These are phyloP conservation scores for Gaillardinia entomophila DNA, from an alignment of 805 yeast species.

Conservation along the genomic window DNA sequence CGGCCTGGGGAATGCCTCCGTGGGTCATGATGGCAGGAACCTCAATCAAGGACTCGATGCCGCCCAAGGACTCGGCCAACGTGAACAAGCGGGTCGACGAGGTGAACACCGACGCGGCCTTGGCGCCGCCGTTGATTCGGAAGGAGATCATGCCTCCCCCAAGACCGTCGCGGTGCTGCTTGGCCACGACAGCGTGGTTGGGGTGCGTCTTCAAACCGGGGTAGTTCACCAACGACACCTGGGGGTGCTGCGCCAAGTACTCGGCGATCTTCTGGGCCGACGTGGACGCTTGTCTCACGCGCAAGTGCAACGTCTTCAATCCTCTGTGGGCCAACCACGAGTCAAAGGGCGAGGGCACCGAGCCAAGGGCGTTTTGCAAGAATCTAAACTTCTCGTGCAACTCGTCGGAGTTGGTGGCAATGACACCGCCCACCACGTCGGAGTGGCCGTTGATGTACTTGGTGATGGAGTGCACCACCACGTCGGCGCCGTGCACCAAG, in stretches of 20 bases:
- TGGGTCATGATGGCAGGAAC: constrained; percentile 92
- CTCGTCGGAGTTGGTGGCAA: constrained; percentile 59
- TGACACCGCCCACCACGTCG: constrained; percentile 83
- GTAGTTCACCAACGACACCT: constrained; percentile 68
- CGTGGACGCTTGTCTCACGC: constrained; percentile 63
- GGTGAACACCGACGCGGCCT: constrained; percentile 69
- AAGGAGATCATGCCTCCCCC: constrained; percentile 93
- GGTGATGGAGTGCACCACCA: constrained; percentile 85
- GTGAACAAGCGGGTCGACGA: constrained; percentile 72
- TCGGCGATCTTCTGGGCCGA: constrained; percentile 69
- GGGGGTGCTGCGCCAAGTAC: constrained; percentile 44
- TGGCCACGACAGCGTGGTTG: constrained; percentile 55
- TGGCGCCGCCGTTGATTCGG: constrained; percentile 78
- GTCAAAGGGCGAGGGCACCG: constrained; percentile 86
- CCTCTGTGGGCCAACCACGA: constrained; percentile 93
- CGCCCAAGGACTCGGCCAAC: constrained; percentile 87
- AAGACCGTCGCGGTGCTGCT: constrained; percentile 76
- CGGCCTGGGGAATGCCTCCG: constrained; percentile 78
- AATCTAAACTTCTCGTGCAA: constrained; percentile 63
- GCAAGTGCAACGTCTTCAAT: constrained; percentile 76
- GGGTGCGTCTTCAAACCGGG: constrained; percentile 72
- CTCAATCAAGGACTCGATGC: constrained; percentile 79
- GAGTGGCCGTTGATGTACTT: constrained; percentile 91
- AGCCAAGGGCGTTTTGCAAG: constrained; percentile 84
- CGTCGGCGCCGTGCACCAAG: constrained; percentile 74